phyloP scores from a whole-genome alignment of 1,284 basidiomycete genomes.

The Xerocomus amazonicus region DNA sequence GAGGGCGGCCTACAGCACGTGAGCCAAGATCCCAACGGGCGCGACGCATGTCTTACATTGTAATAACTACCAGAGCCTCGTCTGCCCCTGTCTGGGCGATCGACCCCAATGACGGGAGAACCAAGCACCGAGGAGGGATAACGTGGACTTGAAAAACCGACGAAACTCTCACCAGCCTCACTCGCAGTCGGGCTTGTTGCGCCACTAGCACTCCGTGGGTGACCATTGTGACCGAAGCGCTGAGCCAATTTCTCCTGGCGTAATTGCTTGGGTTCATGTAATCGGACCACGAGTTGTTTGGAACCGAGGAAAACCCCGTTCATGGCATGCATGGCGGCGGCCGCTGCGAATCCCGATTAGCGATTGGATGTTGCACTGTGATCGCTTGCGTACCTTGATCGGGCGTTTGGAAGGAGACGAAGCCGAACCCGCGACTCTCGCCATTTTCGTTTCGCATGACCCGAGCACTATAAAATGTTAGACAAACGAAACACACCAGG shows the following conservation, averaged over 20 bases:
- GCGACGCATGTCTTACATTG: constrained; percentile 45
- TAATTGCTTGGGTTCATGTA: constrained; percentile 88
- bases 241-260: constrained; percentile 85
- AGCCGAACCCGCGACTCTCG: constrained; percentile 90
- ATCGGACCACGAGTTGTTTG: constrained; percentile 79
- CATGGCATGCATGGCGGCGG: constrained; percentile 74
- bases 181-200: constrained; percentile 78
- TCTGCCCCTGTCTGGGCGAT: constrained; percentile 59
- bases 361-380: background rate
- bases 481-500: background rate
- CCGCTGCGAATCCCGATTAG: constrained; percentile 41
- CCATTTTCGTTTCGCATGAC: constrained; percentile 90
- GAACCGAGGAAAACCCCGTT: constrained; percentile 67
- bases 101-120: constrained; percentile 52
- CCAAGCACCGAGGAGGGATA: constrained; percentile 47
- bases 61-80: constrained; percentile 82
- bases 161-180: constrained; percentile 71
- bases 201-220: constrained; percentile 72
- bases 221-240: constrained; percentile 70
- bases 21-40: constrained; percentile 1
- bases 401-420: constrained; percentile 84
- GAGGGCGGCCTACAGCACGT: constrained; percentile 58
- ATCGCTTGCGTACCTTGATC: constrained; percentile 61
- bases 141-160: constrained; percentile 70
- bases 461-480: constrained; percentile 59